phyloP scores from a whole-genome alignment of 768 basidiomycete genomes.

The Serendipita sp. region DNA sequence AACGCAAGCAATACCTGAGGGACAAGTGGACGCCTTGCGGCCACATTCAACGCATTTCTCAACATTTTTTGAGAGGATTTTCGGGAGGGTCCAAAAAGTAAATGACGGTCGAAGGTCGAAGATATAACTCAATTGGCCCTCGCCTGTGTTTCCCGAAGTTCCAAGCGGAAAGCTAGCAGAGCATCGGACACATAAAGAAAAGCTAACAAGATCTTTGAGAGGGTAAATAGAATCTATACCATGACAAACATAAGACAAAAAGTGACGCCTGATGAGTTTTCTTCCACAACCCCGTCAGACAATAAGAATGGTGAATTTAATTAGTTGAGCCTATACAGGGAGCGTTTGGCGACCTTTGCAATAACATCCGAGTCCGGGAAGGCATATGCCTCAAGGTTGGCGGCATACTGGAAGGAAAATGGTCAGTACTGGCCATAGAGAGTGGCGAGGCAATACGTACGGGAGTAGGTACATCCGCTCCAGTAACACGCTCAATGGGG shows the following conservation, averaged over 20 bases:
- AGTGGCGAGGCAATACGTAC: slow-evolving; percentile 26
- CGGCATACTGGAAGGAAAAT: slow-evolving; percentile 50
- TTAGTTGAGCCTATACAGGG: slow-evolving; percentile 77
- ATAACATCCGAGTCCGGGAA: slow-evolving; percentile 90
- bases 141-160: background rate
- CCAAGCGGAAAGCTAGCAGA: background rate
- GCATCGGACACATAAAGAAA: background rate
- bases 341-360: slow-evolving; percentile 87
- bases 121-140: background rate
- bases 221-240: slow-evolving; percentile 4
- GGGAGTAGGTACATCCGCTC: slow-evolving; percentile 91
- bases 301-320: background rate
- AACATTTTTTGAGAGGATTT: background rate
- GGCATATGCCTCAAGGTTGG: slow-evolving; percentile 70
- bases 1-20: background rate
- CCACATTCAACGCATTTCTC: background rate
- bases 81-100: background rate
- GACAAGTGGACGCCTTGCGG: background rate
- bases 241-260: background rate
- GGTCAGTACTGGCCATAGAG: slow-evolving; percentile 9
- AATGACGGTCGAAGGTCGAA: background rate
- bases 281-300: background rate
- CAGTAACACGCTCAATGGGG: slow-evolving; percentile 92
- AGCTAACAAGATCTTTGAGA: background rate
- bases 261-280: background rate